Percentiles rank a stretch among this genome's conserved stretches.
These are phyloP conservation scores for Tricharina praecox DNA, from an alignment of 495 filamentous ascomycete species.

Conservation along the genomic window DNA sequence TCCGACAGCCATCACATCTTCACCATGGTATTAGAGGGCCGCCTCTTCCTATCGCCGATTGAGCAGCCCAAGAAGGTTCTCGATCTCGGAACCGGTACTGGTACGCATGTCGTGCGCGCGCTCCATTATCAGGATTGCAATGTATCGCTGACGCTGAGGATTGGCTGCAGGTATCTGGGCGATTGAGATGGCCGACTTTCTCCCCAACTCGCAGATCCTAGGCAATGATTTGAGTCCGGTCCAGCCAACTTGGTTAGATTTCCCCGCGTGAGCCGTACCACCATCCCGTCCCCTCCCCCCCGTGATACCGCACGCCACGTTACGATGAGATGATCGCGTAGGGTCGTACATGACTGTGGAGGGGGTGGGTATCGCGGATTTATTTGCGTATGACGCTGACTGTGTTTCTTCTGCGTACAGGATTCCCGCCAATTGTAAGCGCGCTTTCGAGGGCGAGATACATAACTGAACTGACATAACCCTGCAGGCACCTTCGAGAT, in stretches of 20 bases:
- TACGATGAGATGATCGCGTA: too few species aligned
- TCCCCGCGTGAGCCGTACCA: neutral
- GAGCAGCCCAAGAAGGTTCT: constrained; percentile 41
- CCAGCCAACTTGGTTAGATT: constrained; percentile 27
- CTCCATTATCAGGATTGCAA: neutral
- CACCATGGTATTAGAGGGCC: constrained; percentile 37
- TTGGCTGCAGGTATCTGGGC: constrained; percentile 30
- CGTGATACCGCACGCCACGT: too few species aligned
- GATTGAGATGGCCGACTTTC: constrained; percentile 36
- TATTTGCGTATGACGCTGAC: too few species aligned
- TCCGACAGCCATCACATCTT: constrained; percentile 32
- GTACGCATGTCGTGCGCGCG: neutral
- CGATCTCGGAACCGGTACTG: constrained; percentile 48
- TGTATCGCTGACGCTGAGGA: neutral
- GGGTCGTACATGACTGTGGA: too few species aligned
- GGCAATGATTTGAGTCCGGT: constrained; percentile 49
- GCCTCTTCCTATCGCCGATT: constrained; percentile 44
- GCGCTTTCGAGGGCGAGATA: too few species aligned
- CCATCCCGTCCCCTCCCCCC: too few species aligned
- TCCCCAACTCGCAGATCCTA: constrained; percentile 32
- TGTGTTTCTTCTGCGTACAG: constrained; percentile 1
- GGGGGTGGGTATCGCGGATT: too few species aligned
- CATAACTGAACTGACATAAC: neutral
- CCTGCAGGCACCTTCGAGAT: constrained; percentile 31
- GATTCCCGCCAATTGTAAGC: constrained; percentile 17